A percentile compares a stretch with the other conserved stretches of the same genome.
Conservation (phyloP, 495 filamentous ascomycete species). For the Aspergillus steynii region DNA sequence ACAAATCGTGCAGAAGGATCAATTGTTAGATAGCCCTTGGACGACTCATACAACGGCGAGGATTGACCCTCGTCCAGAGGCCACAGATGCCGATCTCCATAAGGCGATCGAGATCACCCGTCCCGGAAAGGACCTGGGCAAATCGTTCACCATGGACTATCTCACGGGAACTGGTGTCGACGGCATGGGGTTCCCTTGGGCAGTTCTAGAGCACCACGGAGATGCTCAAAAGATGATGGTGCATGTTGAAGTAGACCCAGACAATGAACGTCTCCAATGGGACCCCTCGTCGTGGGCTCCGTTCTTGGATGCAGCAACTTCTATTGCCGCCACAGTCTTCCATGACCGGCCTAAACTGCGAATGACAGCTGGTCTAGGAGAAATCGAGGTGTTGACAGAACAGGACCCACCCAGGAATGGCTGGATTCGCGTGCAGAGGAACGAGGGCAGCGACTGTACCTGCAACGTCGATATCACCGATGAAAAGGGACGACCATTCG, state of each 20-base stretch:
- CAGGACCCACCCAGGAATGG: conserved; percentile 6
- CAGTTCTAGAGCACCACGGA: conserved; percentile 39
- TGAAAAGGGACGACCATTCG: conserved; percentile 25
- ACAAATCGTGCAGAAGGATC: conserved; percentile 19
- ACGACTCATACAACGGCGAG: conserved; percentile 37
- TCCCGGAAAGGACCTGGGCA: conserved; percentile 17
- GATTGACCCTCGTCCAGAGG: not conserved
- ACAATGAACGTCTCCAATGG: conserved; percentile 26
- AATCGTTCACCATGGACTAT: conserved; percentile 41
- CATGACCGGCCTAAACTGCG: conserved; percentile 39
- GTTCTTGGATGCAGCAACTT: conserved; percentile 48
- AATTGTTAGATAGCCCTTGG: conserved; percentile 29
- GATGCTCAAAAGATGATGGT: conserved; percentile 44
- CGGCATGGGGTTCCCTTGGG: conserved; percentile 49
- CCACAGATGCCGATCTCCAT: not conserved
- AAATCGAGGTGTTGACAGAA: not conserved
- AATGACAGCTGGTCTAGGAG: conserved; percentile 37
- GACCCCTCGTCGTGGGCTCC: conserved; percentile 43
- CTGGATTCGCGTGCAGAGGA: conserved; percentile 6
- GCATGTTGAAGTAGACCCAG: conserved; percentile 26
- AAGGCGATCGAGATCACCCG: conserved; percentile 19
- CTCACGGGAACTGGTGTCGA: conserved; percentile 41
- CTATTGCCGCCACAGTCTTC: conserved; percentile 47
- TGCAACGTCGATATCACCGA: conserved; percentile 16
- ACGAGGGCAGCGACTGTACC: not conserved